These are phyloP conservation scores for Colletotrichum cordylinicola DNA, from an alignment of 2,329 filamentous ascomycete genomes.

Conservation along the genomic window DNA sequence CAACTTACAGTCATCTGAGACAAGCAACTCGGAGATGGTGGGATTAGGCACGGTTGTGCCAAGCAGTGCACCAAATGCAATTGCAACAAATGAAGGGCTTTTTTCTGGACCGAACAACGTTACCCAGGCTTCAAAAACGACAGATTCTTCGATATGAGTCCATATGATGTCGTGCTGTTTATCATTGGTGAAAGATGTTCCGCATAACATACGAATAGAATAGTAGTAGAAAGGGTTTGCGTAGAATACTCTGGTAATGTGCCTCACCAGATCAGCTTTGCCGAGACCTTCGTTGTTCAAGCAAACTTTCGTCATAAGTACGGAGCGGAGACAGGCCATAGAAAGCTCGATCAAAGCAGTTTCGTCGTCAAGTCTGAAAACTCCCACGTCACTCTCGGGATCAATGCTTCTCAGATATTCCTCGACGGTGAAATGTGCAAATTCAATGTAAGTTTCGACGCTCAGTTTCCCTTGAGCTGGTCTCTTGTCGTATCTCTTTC, in stretches of 20 bases:
- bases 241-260: accelerated
- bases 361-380: background rate
- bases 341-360: background rate
- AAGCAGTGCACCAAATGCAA: background rate
- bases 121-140: background rate
- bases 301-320: background rate
- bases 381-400: background rate
- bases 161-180: accelerated
- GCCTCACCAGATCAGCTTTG: too few species aligned
- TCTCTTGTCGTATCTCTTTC: too few species aligned
- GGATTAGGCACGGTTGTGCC: too few species aligned
- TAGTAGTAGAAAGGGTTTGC: background rate
- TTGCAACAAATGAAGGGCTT: accelerated
- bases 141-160: background rate
- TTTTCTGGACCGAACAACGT: accelerated
- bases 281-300: too few species aligned
- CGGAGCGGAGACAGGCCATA: background rate
- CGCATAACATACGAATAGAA: background rate
- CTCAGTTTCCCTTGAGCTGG: too few species aligned
- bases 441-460: background rate
- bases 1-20: too few species aligned
- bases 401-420: background rate
- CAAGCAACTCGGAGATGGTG: too few species aligned
- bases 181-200: accelerated
- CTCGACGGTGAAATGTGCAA: background rate